Conservation (phyloP, 768 basidiomycete species). For the Termitomyces sp. region DNA sequence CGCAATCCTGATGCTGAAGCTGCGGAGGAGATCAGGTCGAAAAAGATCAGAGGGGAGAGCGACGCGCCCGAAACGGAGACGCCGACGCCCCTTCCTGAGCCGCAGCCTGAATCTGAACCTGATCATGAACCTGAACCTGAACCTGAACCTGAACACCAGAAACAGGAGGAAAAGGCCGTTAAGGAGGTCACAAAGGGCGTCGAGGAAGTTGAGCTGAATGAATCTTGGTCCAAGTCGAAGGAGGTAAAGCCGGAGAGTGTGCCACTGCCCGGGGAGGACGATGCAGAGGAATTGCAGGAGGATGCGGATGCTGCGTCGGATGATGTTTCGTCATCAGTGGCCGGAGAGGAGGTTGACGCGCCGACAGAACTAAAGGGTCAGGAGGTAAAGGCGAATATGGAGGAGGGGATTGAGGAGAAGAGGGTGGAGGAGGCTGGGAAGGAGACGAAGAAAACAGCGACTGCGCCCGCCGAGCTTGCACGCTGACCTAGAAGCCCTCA, state of each 20-base stretch:
- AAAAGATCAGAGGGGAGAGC: constrained; percentile 41
- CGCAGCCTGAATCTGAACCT: background rate
- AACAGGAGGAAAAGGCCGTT: constrained; percentile 44
- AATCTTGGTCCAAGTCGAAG: constrained; percentile 15
- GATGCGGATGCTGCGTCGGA: constrained; percentile 13
- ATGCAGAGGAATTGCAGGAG: constrained; percentile 31
- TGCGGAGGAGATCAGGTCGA: constrained; percentile 29
- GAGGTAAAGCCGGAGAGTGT: constrained; percentile 26
- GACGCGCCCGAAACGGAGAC: constrained; percentile 21
- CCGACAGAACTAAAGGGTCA: background rate
- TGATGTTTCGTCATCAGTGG: constrained; percentile 8
- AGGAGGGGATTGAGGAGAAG: background rate
- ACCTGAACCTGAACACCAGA: constrained; percentile 23
- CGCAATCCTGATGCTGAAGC: constrained; percentile 33
- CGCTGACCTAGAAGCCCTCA: constrained; percentile 3
- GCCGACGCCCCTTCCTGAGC: background rate
- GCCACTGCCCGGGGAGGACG: constrained; percentile 33
- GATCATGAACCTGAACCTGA: background rate
- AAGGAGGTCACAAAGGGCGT: constrained; percentile 71
- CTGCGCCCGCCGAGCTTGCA: background rate
- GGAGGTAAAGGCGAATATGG: background rate
- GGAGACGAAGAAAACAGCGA: constrained; percentile 2
- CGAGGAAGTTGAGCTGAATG: constrained; percentile 59
- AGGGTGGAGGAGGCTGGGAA: background rate
- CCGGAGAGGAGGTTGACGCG: background rate